Evolutionary conservation across 2,329 filamentous ascomycete genomes (phyloP), one percentile per base, ranked within the genome.

Genomic region (Penicillium sp.): DNA sequence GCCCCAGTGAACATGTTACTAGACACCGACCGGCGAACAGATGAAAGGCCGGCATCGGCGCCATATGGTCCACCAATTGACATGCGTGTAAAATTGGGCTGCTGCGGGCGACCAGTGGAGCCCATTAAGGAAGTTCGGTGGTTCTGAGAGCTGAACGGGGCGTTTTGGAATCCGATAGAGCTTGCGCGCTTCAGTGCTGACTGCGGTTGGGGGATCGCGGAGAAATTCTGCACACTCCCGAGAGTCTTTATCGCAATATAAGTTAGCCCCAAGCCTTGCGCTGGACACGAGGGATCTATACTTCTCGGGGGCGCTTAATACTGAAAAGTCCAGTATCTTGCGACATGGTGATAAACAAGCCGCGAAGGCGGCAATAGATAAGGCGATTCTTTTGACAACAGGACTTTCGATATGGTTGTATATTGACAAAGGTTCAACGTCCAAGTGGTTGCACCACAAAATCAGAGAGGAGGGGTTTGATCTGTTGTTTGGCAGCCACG

Each of bases 181-280:
- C 87, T 94, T 30, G 90, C 89, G 73, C 94, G 90, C 80, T 99
- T 99, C 83, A 99, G 88, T 38, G 91, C 90, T 38, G 93, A 97
- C 28, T 89, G 84, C 9, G 94, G 93, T 77, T 96, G 91, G 19
- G 94, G 94, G 60, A 99, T 90, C 22, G 86, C 85, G 19, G 89
- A 89, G 73, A 91, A 93, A 73, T 87, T 85, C 72, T 86, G 93
- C 69, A 96, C 86, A 63, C 87, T 87, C 62, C 88, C 92, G 57
- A 97, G 84, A 51, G 94, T 97, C 91, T 75, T 54, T 11, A 55
- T 45, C 35, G 49, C 46, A 52, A 42, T 53, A 36, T 65, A 52
- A 51, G 63, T 67, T 55, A 67, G 61, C 44, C 31, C 9, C 14
- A 30, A 6, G 25, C 16, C 22, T 51, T 57, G 56, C 49, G 53